Evolutionary conservation across 768 basidiomycete genomes (phyloP), one percentile per base, ranked within the genome.

Genomic region (Pisolithus orientalis): DNA sequence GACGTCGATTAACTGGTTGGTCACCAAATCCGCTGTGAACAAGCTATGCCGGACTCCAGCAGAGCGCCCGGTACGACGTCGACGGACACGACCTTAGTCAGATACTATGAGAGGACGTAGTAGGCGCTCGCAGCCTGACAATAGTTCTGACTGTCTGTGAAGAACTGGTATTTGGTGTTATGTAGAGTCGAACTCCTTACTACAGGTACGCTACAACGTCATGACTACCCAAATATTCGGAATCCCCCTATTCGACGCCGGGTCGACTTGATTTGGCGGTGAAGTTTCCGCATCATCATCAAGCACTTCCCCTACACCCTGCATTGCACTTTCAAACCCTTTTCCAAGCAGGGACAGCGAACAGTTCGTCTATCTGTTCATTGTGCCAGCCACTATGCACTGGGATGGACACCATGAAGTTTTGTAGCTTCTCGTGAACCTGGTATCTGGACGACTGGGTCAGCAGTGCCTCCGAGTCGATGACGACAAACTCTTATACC

Each of bases 291-390:
- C 52, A 14, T 56, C 60, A 53, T 59, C 54, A 44, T 61, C 65
- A 16, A 57, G 65, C 37, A 70, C 69, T 46, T 69, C 54, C n/a
- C 60, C 62, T 43, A 50, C 59, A 46, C 50, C 57, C 43, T 51
- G 57, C 55, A 62, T 59, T 13, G 69, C 63, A 45, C 64, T 62
- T 59, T 81, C 79, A 51, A 80, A 83, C 7, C 85, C 85, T 64
- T 77, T 84, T 1, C 94, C 94, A 29, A 98, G 75, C 42, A 99
- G 68, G 28, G 89, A 91, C 25, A n/a, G 83, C 78, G 69, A 99
- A 98, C 50, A 98, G 70, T 65, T 98, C 95, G 63, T 99, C 94
- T 50, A 94, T 80, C 71, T 98, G 96, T 62, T 93, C 92, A 54
- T 97, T 93, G 57, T 95, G 92, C 96, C 96, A 99, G 51, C 72